Evolutionary conservation across 306 rosid species (phyloP), one percentile per base, ranked within the genome.

Genomic region (Arachis stenosperma): DNA sequence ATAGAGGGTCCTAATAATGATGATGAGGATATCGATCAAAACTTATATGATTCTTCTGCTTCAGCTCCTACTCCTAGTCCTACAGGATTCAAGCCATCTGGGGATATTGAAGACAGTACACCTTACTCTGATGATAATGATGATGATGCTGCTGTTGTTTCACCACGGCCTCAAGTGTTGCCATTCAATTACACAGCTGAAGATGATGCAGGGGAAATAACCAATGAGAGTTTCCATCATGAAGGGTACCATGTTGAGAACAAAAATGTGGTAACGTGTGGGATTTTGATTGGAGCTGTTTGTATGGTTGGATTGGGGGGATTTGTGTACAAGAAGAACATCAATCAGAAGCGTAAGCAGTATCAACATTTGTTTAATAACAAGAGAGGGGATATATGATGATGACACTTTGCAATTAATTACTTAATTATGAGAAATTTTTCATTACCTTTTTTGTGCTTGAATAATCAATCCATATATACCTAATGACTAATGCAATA

Each of bases 241-340:
- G 22, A 61, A 9, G 76, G 37, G 2, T 40, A 61, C 9, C 12
- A 3, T 3, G 36, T 43, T 9, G 69, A 17, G 11, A 44, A 65
- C 14, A 9, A 44, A 7, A 44, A 65, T 4, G 46, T 52, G 46
- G 17, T 40, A 9, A 17, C 36, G 61, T 8, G 29, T 6, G 65
- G 67, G 6, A 17, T 74, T 57, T 47, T 65, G 27, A 27, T 69
- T 9, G 78, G 66, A 14, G 73, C 46, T 4, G 61, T 78, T 48
- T 82, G 86, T 53, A 36, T 82, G 39, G 57, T 64, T 42, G 83
- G 77, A 22, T 70, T 82, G 66, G 83, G 75, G 50, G 86, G 78
- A 30, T 64, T 78, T 30, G 44, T 58, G 61, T 74, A 0, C 65
- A 69, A 63, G 75, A 78, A 50, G 57, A 64, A 70, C 67, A 64